phyloP scores from a whole-genome alignment of 1,284 basidiomycete genomes.

The Stereum hirsutum region DNA sequence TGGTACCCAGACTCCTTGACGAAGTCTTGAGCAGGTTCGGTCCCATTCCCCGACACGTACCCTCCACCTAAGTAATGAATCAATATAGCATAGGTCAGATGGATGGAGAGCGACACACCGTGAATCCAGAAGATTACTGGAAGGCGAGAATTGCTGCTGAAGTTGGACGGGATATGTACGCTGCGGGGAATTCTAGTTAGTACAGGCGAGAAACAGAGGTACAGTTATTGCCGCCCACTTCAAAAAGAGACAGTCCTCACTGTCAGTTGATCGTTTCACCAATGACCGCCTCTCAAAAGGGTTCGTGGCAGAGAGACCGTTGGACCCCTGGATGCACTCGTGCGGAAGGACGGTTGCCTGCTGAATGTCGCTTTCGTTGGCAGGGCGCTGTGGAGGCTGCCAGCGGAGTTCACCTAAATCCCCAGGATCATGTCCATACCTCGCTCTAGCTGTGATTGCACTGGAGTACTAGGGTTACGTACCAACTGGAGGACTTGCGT shows the following conservation, averaged over 20 bases:
- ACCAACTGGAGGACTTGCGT: too few relatives aligned
- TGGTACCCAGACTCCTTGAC: slow-evolving; percentile 15
- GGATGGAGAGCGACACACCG: slow-evolving; percentile 21
- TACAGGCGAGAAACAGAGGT: neutral
- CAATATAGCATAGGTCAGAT: neutral
- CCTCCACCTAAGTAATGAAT: neutral
- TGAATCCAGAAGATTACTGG: slow-evolving; percentile 37
- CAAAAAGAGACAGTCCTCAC: slow-evolving; percentile 33
- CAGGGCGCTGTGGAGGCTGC: too few relatives aligned
- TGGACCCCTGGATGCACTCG: too few relatives aligned
- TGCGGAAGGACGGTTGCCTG: too few relatives aligned
- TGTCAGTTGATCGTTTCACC: neutral
- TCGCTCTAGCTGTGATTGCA: too few relatives aligned
- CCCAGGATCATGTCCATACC: too few relatives aligned
- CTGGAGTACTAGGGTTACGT: too few relatives aligned
- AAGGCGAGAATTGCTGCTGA: slow-evolving; percentile 5
- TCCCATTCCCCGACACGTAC: slow-evolving; percentile 3
- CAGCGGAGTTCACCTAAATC: too few relatives aligned
- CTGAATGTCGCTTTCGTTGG: too few relatives aligned
- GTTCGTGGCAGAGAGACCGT: neutral
- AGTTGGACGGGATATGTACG: slow-evolving; percentile 2
- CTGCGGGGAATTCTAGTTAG: neutral
- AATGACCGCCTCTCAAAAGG: neutral
- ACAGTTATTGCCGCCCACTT: slow-evolving; percentile 19
- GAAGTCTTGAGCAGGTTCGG: slow-evolving; percentile 6